phyloP scores from a whole-genome alignment of 441 rosid species.

The Geranium incanum region DNA sequence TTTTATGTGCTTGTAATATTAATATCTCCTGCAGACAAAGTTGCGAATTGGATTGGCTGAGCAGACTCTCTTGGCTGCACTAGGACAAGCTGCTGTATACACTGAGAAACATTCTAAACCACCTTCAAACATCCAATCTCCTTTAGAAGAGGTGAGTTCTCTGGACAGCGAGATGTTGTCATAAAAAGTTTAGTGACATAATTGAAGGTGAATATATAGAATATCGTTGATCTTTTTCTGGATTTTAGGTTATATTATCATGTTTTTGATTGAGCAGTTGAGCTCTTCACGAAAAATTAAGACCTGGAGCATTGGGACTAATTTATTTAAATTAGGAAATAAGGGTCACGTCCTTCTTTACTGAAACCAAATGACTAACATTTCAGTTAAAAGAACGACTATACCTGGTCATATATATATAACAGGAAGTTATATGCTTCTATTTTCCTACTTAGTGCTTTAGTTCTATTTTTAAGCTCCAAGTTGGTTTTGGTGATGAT shows the following conservation, averaged over 20 bases:
- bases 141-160: conserved; percentile 67
- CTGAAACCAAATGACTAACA: neutral
- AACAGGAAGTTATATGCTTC: neutral
- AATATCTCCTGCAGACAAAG: conserved; percentile 45
- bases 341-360: neutral
- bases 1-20: conserved; percentile 7
- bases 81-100: conserved; percentile 81
- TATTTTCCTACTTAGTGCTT: neutral
- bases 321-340: neutral
- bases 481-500: neutral
- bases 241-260: neutral
- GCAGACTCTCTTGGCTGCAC: conserved; percentile 85
- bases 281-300: neutral
- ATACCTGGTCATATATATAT: neutral
- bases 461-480: neutral
- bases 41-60: conserved; percentile 70
- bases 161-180: neutral
- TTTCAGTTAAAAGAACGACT: neutral
- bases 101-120: conserved; percentile 60
- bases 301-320: neutral
- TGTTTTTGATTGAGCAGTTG: neutral
- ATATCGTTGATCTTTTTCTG: neutral
- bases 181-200: neutral
- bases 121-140: conserved; percentile 52
- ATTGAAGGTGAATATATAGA: neutral